Conservation (phyloP, 805 yeast species). For the Wickerhamomyces bisporus region DNA sequence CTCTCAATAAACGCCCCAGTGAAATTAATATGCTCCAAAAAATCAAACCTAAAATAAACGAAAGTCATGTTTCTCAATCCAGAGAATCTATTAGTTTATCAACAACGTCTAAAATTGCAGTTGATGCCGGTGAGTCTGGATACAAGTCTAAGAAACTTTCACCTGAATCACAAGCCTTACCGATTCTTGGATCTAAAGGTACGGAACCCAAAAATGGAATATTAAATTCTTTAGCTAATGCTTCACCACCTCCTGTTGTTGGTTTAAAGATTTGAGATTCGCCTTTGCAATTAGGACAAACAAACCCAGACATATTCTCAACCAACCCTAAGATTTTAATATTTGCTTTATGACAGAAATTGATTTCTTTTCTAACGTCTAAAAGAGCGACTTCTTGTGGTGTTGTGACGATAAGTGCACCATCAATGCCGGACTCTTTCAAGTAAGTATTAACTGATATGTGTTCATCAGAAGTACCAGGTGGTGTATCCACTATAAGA, state of each 20-base stretch:
- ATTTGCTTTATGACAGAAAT: conserved; percentile 88
- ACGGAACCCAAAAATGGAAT: conserved; percentile 86
- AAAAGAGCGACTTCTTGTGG: conserved; percentile 96
- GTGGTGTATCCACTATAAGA: conserved; percentile 92
- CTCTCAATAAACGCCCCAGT: no score
- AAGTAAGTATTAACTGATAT: conserved; percentile 81
- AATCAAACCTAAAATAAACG: no score
- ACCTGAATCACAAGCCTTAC: conserved; percentile 83
- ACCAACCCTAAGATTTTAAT: conserved; percentile 85
- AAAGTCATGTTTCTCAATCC: conserved; percentile 17
- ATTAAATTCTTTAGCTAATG: conserved; percentile 71
- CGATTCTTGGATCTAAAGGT: conserved; percentile 94
- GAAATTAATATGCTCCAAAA: no score
- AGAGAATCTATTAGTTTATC: conserved; percentile 59
- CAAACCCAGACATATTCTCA: conserved; percentile 98
- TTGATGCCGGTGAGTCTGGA: conserved; percentile 91
- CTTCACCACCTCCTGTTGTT: conserved; percentile 95
- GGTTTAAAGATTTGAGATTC: conserved; percentile 88
- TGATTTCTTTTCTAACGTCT: conserved; percentile 94
- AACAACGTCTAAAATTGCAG: conserved; percentile 80
- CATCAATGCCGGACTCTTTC: conserved; percentile 89
- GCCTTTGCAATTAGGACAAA: conserved; percentile 90
- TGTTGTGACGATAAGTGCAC: conserved; percentile 91
- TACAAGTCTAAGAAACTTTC: conserved; percentile 74
- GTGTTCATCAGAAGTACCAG: conserved; percentile 98